Evolutionary conservation across 2,329 filamentous ascomycete species (phyloP), one percentile per base, ranked within the genome.

Genomic region (Aspergillus brasiliensis): DNA sequence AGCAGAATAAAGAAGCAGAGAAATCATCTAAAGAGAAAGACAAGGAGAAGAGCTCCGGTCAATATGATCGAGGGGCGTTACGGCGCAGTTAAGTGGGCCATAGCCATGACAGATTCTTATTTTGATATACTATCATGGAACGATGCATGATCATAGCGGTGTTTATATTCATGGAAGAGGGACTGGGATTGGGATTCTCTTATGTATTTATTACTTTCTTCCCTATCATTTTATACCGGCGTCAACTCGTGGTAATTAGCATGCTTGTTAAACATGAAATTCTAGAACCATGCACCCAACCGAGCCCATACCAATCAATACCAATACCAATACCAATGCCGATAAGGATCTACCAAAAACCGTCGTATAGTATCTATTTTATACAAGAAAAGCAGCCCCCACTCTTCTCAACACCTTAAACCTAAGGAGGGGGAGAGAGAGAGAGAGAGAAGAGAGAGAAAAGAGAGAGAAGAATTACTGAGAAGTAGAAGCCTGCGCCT

Each of bases 401-500:
- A 13, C 31, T 34, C 31, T 34, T 34, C 13, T 15, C 10, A 19
- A n/a, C n/a, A n/a, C n/a, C n/a, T n/a, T n/a, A n/a, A n/a, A n/a
- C n/a, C n/a, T n/a, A n/a, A n/a, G n/a, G n/a, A n/a, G n/a, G n/a
- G n/a, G n/a, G n/a, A n/a, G n/a, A n/a, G n/a, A n/a, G n/a, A 42
- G 17, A 17, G n/a, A 42, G 5, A 8, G 10, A 21, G 17, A 42
- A 3, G 7, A 21, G n/a, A n/a, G n/a, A n/a, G n/a, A 19, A 42
- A 42, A 17, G n/a, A 42, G 5, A 8, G 10, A 21, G 17, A 42
- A 3, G 7, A 21, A 13, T 1, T 21, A 42, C 40, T 13, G 3
- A 19, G 17, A 42, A 42, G 37, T 15, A 38, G 48, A 40, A 28
- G 57, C 37, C 60, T 69, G 67, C 58, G 67, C 66, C 68, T 81